A percentile compares a stretch with the other conserved stretches of the same genome.
Evolutionary conservation across 306 rosid species (phyloP).

Genomic region (Inga leiocalycina): DNA sequence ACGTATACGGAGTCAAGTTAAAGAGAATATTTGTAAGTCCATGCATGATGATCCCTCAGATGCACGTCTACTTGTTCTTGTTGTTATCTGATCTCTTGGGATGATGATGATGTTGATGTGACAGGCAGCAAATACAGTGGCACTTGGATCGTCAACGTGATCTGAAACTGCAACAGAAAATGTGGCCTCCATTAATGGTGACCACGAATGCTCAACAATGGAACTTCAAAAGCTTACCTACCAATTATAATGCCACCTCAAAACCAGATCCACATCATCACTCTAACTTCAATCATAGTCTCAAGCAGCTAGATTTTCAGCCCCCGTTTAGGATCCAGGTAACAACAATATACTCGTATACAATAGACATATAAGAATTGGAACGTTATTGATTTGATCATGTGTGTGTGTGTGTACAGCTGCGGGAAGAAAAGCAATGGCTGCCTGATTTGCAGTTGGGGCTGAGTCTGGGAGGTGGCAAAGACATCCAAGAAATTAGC

Average conservation of each 20-base stretch:
- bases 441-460: slow-evolving; percentile 64
- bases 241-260: slow-evolving; percentile 20
- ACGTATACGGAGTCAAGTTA: not conserved
- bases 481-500: slow-evolving; percentile 56
- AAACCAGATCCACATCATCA: slow-evolving; percentile 29
- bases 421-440: slow-evolving; percentile 47
- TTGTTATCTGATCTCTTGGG: not conserved
- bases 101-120: not conserved
- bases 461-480: slow-evolving; percentile 45
- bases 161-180: slow-evolving; percentile 33
- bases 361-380: not conserved
- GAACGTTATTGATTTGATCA: not conserved
- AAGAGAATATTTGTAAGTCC: not conserved
- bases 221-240: slow-evolving; percentile 38
- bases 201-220: slow-evolving; percentile 33
- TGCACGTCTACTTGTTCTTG: not conserved
- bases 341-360: no score
- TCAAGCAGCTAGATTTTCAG: slow-evolving; percentile 40
- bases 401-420: slow-evolving; percentile 32
- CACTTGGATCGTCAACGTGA: slow-evolving; percentile 43
- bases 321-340: slow-evolving; percentile 57
- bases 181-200: slow-evolving; percentile 48
- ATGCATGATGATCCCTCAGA: not conserved
- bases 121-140: slow-evolving; percentile 45
- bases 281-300: slow-evolving; percentile 32